Conservation (phyloP, 441 rosid species). For the Erodium texanum region DNA sequence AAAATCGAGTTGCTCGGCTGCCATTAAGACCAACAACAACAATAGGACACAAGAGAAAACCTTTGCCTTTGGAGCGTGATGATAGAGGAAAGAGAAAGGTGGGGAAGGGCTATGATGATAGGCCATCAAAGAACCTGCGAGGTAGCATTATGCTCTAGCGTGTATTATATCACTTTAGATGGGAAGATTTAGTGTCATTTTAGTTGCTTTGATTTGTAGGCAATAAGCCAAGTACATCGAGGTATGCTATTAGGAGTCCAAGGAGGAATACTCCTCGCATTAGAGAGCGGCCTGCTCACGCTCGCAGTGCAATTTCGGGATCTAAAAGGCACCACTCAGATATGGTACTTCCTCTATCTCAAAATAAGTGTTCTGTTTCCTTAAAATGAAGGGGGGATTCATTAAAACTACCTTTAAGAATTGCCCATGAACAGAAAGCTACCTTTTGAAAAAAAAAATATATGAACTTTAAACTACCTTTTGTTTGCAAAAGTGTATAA, state of each 20-base stretch:
- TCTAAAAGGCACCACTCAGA: conserved; percentile 15
- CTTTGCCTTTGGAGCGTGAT: neutral
- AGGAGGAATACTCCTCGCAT: conserved; percentile 14
- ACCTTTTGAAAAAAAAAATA: too few species aligned
- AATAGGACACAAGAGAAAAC: conserved; percentile 10
- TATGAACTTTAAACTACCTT: too few species aligned
- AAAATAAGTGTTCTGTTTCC: neutral
- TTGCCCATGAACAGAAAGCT: too few species aligned
- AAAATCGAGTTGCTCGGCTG: conserved; percentile 7
- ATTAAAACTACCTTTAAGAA: too few species aligned
- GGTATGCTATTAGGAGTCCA: conserved; percentile 10
- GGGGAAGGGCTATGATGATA: neutral
- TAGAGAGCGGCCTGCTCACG: conserved; percentile 1
- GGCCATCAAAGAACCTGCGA: conserved; percentile 9
- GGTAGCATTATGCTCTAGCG: conserved; percentile 12
- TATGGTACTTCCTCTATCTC: conserved; percentile 15
- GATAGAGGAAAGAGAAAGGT: conserved; percentile 14
- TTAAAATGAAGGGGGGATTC: neutral
- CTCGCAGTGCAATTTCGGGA: conserved; percentile 12
- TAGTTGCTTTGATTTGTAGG: conserved; percentile 7
- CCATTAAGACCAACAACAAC: conserved; percentile 4
- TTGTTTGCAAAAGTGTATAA: too few species aligned
- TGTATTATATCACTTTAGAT: neutral
- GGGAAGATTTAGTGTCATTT: neutral
- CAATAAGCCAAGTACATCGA: conserved; percentile 4